These are phyloP conservation scores for Clarkia xantiana DNA, from an alignment of 345 rosid genomes.

Conservation along the genomic window DNA sequence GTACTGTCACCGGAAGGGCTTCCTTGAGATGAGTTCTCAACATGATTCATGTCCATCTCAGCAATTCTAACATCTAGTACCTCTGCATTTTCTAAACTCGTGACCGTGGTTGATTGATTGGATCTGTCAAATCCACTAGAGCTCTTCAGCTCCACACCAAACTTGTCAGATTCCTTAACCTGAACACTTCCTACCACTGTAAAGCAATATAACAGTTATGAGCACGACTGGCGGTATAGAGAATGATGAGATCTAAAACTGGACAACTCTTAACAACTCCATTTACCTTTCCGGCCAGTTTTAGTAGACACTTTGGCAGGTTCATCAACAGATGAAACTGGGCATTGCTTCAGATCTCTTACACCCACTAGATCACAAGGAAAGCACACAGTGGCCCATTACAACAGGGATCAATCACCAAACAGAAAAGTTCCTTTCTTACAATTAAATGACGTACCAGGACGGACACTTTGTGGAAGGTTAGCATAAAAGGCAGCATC, in stretches of 20 bases:
- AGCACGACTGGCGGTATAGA: too few relatives aligned
- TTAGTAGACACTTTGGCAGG: too few relatives aligned
- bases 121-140: constrained; percentile 8
- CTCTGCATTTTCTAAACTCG: constrained; percentile 6
- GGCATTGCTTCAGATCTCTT: too few relatives aligned
- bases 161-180: not conserved
- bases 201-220: not conserved
- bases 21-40: constrained; percentile 18
- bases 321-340: too few relatives aligned
- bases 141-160: constrained; percentile 9
- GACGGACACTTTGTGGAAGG: constrained; percentile 12
- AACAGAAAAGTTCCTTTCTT: too few relatives aligned
- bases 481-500: constrained; percentile 33
- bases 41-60: constrained; percentile 12
- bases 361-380: too few relatives aligned
- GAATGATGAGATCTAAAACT: too few relatives aligned
- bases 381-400: too few relatives aligned
- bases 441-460: constrained; percentile 13
- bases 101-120: constrained; percentile 10
- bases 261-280: not conserved
- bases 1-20: constrained; percentile 45
- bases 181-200: not conserved
- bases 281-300: not conserved
- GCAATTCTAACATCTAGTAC: constrained; percentile 10
- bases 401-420: too few relatives aligned